A percentile compares a stretch with the other conserved stretches of the same genome.
phyloP scores from a whole-genome alignment of 331 rosid species.

The Pyrus hybrid region DNA sequence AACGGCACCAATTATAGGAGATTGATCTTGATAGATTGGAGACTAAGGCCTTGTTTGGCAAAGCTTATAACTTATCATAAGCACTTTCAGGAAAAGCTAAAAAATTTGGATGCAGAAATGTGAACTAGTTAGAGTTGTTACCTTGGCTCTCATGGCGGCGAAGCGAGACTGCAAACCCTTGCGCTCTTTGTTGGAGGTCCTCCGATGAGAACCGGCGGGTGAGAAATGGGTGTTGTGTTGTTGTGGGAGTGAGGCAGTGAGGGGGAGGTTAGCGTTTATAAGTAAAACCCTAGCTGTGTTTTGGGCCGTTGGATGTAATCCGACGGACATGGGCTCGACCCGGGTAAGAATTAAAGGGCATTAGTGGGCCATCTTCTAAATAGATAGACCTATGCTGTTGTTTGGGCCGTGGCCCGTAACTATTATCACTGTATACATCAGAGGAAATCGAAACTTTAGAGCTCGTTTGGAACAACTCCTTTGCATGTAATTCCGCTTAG shows the following conservation, averaged over 20 bases:
- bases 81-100: background rate
- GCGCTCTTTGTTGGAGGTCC: background rate
- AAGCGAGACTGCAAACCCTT: background rate
- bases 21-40: background rate
- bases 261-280: constrained; percentile 1
- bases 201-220: background rate
- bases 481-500: no score
- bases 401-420: background rate
- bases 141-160: constrained; percentile 41
- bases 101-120: no score
- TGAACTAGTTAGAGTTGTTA: background rate
- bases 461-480: no score
- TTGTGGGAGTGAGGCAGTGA: background rate
- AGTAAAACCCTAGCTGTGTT: constrained; percentile 21
- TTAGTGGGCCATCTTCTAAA: background rate
- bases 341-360: background rate
- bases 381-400: background rate
- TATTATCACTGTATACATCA: no score
- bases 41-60: background rate
- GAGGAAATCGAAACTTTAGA: no score
- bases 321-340: background rate
- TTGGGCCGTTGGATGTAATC: background rate
- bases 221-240: background rate
- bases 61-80: background rate
- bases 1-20: background rate